Conservation (phyloP, 139 green algal genomes). For the Chlamydomonas urium region DNA sequence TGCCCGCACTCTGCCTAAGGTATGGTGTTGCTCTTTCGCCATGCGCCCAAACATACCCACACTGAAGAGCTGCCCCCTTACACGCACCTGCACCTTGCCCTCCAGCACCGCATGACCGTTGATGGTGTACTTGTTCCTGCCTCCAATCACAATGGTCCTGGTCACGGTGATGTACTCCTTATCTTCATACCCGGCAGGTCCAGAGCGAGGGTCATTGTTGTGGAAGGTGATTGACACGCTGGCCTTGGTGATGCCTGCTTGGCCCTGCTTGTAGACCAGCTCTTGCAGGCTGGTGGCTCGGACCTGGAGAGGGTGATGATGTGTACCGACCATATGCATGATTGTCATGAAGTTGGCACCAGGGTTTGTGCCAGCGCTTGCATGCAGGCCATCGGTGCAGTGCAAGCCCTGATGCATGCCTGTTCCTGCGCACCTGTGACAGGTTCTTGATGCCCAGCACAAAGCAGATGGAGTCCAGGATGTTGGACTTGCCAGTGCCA, state of each 20-base stretch:
- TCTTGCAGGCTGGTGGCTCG: conserved; percentile 90
- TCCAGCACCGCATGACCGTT: conserved; percentile 91
- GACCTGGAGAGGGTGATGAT: conserved; percentile 67
- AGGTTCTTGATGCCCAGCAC: conserved; percentile 97
- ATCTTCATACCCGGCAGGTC: conserved; percentile 88
- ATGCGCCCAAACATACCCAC: too few relatives aligned
- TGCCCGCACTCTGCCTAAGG: too few relatives aligned
- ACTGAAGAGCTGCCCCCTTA: too few relatives aligned
- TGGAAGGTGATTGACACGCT: conserved; percentile 96
- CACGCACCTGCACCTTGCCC: too few relatives aligned
- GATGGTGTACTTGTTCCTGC: conserved; percentile 97
- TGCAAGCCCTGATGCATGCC: not conserved
- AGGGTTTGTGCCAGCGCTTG: not conserved
- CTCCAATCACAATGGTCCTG: conserved; percentile 85
- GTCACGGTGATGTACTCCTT: conserved; percentile 92
- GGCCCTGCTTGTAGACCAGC: conserved; percentile 98
- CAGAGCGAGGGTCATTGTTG: conserved; percentile 77
- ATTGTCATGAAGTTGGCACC: too few relatives aligned
- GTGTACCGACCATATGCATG: too few relatives aligned
- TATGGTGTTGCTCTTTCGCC: too few relatives aligned
- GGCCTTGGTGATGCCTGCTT: conserved; percentile 95
- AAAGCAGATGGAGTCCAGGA: conserved; percentile 99
- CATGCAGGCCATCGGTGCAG: not conserved
- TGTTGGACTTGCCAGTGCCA: conserved; percentile 97
- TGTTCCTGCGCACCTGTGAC: conserved; percentile 56